A percentile compares a stretch with the other conserved stretches of the same genome.
phyloP scores from a whole-genome alignment of 1,139 yeast genomes.

The Barnettozyma hawaiiensis region DNA sequence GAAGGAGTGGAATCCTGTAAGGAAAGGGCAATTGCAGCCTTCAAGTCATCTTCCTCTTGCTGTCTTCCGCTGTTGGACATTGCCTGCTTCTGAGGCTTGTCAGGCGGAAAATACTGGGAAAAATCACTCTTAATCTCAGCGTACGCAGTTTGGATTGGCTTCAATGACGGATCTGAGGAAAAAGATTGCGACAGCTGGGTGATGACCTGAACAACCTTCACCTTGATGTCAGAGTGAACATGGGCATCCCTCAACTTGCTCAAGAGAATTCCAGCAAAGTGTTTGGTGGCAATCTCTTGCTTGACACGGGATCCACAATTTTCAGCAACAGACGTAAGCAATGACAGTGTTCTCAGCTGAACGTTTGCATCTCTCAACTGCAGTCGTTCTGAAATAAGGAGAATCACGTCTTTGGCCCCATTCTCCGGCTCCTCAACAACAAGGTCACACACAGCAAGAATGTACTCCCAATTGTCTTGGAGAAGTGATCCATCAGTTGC shows the following conservation, averaged over 20 bases:
- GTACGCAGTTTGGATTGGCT: constrained; percentile 61
- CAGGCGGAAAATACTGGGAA: constrained; percentile 47
- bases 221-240: constrained; percentile 66
- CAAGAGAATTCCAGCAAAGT: constrained; percentile 55
- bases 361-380: constrained; percentile 68
- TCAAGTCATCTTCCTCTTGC: constrained; percentile 76
- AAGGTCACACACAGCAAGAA: constrained; percentile 77
- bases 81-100: constrained; percentile 55
- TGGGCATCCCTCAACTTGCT: constrained; percentile 49
- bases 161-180: constrained; percentile 66
- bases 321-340: constrained; percentile 76
- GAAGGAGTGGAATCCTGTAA: constrained; percentile 28
- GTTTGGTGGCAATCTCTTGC: constrained; percentile 70
- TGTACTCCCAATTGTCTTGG: constrained; percentile 79
- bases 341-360: constrained; percentile 62
- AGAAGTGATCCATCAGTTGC: constrained; percentile 88
- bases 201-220: constrained; percentile 60
- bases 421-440: constrained; percentile 71
- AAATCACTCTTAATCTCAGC: constrained; percentile 37
- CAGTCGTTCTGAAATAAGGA: constrained; percentile 45
- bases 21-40: constrained; percentile 72
- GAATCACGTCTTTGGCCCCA: constrained; percentile 30
- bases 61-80: constrained; percentile 43
- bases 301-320: constrained; percentile 89
- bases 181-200: constrained; percentile 56